Evolutionary conservation across 2,329 filamentous ascomycete genomes (phyloP).

Genomic region (Penicillium sp.): DNA sequence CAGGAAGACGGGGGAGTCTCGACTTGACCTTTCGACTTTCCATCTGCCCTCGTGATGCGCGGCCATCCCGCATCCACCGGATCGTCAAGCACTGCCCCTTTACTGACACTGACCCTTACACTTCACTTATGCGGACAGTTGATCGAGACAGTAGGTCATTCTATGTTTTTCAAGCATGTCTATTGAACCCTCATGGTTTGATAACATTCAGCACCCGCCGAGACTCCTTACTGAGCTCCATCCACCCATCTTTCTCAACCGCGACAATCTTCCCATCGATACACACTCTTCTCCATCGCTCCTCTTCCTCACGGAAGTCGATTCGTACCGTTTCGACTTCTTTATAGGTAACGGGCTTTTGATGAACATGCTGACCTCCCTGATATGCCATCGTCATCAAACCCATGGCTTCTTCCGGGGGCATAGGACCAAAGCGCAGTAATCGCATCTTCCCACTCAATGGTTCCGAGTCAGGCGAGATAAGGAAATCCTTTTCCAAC

Average conservation of each 20-base stretch:
- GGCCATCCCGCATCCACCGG: no score
- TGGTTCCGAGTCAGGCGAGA: conserved; percentile 73
- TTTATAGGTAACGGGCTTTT: conserved; percentile 69
- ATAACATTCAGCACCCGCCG: conserved; percentile 26
- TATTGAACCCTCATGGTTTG: conserved; percentile 3
- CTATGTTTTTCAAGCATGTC: no score
- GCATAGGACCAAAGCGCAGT: conserved; percentile 73
- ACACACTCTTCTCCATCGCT: conserved; percentile 80
- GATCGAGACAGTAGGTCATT: no score
- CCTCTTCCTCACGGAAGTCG: conserved; percentile 63
- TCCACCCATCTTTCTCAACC: conserved; percentile 70
- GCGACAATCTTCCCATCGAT: conserved; percentile 88
- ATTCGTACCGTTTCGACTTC: conserved; percentile 70
- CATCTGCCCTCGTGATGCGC: no score
- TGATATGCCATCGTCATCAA: conserved; percentile 71
- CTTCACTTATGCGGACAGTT: no score
- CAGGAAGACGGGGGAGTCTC: no score
- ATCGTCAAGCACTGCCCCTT: no score
- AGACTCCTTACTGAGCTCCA: conserved; percentile 59
- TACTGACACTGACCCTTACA: no score
- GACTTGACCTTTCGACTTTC: no score
- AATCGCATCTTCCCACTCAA: conserved; percentile 73
- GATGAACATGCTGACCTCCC: conserved; percentile 58
- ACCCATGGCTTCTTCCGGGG: conserved; percentile 70
- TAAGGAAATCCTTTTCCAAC: conserved; percentile 78